Conservation (phyloP, 371 early-diverging fungal genomes). For the Massospora cicadina region DNA sequence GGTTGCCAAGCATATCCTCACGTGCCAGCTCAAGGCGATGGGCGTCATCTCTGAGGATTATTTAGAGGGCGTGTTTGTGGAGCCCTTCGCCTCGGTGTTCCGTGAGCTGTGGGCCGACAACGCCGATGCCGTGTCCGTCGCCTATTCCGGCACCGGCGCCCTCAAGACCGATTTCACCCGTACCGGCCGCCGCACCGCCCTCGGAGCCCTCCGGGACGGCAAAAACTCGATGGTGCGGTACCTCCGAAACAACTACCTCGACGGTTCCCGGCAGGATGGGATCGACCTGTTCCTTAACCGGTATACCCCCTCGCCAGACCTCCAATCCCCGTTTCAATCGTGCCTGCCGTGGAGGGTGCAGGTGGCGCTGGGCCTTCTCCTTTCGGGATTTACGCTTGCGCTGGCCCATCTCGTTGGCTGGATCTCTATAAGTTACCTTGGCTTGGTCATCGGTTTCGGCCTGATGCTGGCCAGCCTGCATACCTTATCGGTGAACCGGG, state of each 20-base stretch:
- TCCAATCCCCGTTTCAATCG: conserved; percentile 2
- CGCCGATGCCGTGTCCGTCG: conserved; percentile 89
- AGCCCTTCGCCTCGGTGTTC: conserved; percentile 1
- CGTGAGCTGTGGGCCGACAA: conserved; percentile 87
- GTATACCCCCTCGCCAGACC: neutral
- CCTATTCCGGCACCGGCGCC: conserved; percentile 97
- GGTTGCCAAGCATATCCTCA: conserved; percentile 53
- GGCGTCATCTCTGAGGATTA: conserved; percentile 18
- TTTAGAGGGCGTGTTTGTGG: neutral
- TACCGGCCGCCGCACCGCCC: conserved; percentile 70
- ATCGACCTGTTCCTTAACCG: conserved; percentile 5
- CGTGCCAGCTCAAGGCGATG: conserved; percentile 39
- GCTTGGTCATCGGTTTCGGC: neutral
- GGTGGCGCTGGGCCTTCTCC: neutral
- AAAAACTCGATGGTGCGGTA: conserved; percentile 72
- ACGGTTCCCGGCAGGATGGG: conserved; percentile 60
- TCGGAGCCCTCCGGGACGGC: conserved; percentile 68
- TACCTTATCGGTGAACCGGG: neutral
- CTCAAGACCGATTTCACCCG: conserved; percentile 93
- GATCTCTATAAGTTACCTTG: neutral
- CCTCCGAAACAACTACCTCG: conserved; percentile 80
- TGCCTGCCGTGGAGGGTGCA: neutral
- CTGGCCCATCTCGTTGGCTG: neutral
- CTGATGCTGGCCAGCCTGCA: neutral
- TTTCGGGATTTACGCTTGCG: neutral